Conservation (phyloP, 2,329 filamentous ascomycete species). For the Pyricularia grisea region DNA sequence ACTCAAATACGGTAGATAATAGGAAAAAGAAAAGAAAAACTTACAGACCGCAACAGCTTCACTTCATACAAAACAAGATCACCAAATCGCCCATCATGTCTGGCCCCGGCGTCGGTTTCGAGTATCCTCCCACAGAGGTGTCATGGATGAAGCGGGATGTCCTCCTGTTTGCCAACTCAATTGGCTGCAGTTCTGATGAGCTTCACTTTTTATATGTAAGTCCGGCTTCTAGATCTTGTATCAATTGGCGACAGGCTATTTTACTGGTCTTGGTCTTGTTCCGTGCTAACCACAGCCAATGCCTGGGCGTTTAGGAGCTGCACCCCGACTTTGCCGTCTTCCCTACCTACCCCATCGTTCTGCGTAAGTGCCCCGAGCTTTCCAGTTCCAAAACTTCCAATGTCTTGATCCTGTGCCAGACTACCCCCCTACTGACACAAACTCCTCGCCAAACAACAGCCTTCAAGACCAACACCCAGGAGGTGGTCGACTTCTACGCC, state of each 20-base stretch:
- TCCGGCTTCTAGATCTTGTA: conserved; percentile 1
- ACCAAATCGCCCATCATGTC: conserved; percentile 24
- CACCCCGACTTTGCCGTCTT: conserved; percentile 82
- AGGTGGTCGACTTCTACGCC: conserved; percentile 80
- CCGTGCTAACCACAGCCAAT: neutral
- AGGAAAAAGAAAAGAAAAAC: neutral
- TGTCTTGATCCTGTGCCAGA: neutral
- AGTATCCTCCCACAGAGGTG: conserved; percentile 68
- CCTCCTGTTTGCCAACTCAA: conserved; percentile 82
- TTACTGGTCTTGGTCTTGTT: neutral
- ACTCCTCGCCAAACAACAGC: conserved; percentile 24
- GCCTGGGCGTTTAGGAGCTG: conserved; percentile 52
- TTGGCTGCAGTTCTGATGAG: conserved; percentile 75
- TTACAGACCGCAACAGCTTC: too few relatives aligned
- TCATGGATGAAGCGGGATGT: conserved; percentile 83
- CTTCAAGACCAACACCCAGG: conserved; percentile 68
- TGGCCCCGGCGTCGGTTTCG: conserved; percentile 58
- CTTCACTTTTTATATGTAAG: conserved; percentile 85
- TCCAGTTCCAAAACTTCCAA: too few relatives aligned
- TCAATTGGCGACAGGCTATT: neutral
- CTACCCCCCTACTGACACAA: neutral
- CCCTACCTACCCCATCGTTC: conserved; percentile 77
- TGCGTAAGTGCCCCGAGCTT: conserved; percentile 46
- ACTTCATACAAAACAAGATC: neutral
- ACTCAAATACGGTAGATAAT: neutral